phyloP scores from a whole-genome alignment of 2,329 filamentous ascomycete species.

The Trichoderma koningiopsis region DNA sequence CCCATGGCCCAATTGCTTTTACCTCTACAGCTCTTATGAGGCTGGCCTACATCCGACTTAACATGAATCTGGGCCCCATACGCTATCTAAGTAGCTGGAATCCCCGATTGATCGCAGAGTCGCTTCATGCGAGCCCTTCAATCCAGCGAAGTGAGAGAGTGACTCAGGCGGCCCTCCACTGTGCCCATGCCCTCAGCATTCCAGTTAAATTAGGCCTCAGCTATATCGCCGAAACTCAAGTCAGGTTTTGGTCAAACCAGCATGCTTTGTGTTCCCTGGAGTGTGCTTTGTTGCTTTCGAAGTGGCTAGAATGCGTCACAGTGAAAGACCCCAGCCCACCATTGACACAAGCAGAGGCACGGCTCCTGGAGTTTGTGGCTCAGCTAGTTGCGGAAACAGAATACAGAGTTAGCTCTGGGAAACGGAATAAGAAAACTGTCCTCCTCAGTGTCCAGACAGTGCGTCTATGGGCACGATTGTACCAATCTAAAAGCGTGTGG shows the following conservation, averaged over 20 bases:
- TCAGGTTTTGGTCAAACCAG: not conserved
- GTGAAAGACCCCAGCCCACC: not conserved
- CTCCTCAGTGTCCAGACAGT: not conserved
- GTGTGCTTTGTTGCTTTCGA: not conserved
- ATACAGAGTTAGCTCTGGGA: not conserved
- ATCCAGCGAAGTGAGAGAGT: not conserved
- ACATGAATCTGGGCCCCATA: conserved; percentile 1
- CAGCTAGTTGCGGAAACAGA: not conserved
- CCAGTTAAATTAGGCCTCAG: not conserved
- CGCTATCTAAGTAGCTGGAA: conserved; percentile 1
- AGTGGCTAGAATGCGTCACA: not conserved
- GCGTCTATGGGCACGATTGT: not conserved
- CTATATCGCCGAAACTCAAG: not conserved
- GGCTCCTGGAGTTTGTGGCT: not conserved
- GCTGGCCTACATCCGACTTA: not conserved
- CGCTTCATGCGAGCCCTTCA: not conserved
- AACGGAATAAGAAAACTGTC: not conserved
- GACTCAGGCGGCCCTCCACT: not conserved
- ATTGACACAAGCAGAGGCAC: not conserved
- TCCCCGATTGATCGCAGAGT: not conserved
- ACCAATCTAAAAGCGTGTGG: not conserved
- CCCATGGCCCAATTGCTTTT: conserved; percentile 3
- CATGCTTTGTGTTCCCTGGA: conserved; percentile 3
- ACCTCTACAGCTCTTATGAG: conserved; percentile 5
- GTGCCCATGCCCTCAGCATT: not conserved